Base-by-base conservation (phyloP, 2,329 filamentous ascomycete species). In the Alternaria conjuncta region DNA sequence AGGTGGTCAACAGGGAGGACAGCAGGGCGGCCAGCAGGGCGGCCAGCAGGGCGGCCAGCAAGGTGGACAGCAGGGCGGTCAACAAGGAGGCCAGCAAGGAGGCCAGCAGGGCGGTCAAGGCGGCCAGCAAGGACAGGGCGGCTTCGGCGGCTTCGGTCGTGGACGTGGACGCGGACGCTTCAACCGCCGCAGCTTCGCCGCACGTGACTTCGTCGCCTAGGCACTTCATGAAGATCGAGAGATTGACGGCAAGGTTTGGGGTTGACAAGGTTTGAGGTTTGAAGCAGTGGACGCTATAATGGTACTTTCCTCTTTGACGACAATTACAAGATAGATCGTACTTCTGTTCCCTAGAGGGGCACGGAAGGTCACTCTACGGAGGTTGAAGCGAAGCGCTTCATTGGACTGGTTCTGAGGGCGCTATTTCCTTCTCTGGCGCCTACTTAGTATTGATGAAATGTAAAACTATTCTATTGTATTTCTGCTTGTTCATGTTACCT, bases 201-300 rank as follows among this genome's bases (percentile, higher is more conserved):
- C 68, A 18, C 78, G 78, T 28, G 71, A 75, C 54, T 80, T 75
- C 46, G 41, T 79, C 55, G 78, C 77, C 10, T 80, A 74, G 62
- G 28, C 43, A 53, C 23, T n/a, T 25, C 15, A 51, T 5, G 54
- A 18, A 28, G 13, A 12, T 5, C 12, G 25, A 18, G 20, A 45
- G 11, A n/a, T 49, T 7, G 21, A 25, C 26, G 30, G 13, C 3
- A 11, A 53, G 49, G 55, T 32, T 60, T 57, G 55, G 28, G 44
- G 50, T 44, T 47, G 41, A 54, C 21, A 43, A 54, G 45, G 43
- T 8, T 30, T 60, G 54, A n/a, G 32, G 51, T 44, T 60, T 57
- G 25, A 47, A 18, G 36, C 15, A 63, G 68, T 56, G 54, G 54
- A 69, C 60, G 67, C 57, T 59, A 68, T 79, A 79, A 78, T 78